Conservation (phyloP, 1,284 basidiomycete species). For the Leccinum griseonigrum region DNA sequence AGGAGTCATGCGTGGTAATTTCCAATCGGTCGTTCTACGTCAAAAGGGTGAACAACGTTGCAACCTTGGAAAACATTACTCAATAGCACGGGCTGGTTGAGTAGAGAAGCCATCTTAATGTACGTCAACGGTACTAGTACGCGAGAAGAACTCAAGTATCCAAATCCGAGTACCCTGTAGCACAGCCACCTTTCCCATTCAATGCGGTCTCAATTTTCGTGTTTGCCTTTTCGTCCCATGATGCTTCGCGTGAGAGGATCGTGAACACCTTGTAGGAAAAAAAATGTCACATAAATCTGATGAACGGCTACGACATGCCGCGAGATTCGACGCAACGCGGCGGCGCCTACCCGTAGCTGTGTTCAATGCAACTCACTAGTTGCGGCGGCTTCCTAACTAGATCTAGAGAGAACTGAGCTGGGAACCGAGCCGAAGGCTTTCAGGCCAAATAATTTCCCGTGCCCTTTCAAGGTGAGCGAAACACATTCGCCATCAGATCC, state of each 20-base stretch:
- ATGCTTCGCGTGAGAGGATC: constrained; percentile 8
- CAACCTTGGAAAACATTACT: neutral
- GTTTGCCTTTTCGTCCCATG: neutral
- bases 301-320: neutral
- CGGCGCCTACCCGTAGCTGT: neutral
- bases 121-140: neutral
- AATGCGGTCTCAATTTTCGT: neutral
- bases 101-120: neutral
- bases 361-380: neutral
- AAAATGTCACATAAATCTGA: neutral
- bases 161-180: neutral
- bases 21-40: neutral
- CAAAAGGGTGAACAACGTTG: neutral
- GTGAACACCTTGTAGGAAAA: neutral
- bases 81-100: neutral
- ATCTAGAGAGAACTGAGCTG: neutral
- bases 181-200: neutral
- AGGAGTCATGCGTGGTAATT: neutral
- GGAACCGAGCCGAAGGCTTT: neutral
- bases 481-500: neutral
- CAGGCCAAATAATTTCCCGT: neutral
- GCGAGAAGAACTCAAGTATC: neutral
- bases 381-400: neutral
- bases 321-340: neutral
- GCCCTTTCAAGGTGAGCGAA: neutral